Evolutionary conservation across 1,284 basidiomycete genomes (phyloP), one percentile per base, ranked within the genome.

Genomic region (Rhodofomes roseus): DNA sequence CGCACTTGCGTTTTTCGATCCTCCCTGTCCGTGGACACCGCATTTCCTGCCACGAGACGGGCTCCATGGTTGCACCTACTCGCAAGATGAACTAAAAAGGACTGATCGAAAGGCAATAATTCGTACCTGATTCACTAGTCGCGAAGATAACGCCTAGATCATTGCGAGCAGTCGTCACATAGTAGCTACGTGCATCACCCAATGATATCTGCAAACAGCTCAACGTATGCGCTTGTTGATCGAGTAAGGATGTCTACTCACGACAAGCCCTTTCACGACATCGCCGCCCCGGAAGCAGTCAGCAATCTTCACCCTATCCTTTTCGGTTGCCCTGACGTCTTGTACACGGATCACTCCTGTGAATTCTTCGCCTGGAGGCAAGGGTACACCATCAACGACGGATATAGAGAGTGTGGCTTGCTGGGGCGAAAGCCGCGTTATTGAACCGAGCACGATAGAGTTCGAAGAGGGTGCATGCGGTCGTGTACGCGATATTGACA

Each of bases 231-330:
- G 5, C 31, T 11, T 11, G 27, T 37, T 43, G 27, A 9, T 25
- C 11, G 41, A 31, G 16, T 12, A n/a, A n/a, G n/a, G n/a, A 11
- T 18, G 22, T 8, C 22, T 16, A 83, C 92, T 74, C 72, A 97
- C 95, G 67, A 98, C 95, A 43, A 90, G 77, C 5, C 95, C 96
- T 65, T 92, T 87, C 29, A 99, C 92, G 56, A 98, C 92, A 75
- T 99, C 96, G 4, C 97, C 96, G 0, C 96, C 92, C 43, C 97
- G 84, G 76, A 98, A 99, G 71, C 95, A 98, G 66, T 97, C 93
- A 36, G 87, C 87, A 65, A 98, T 92, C 74, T 93, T 96, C 61
- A 98, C 84, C 72, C 90, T 92, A 77, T 96, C 94, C 68, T 93
- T 93, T 71, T 97, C 95, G 1, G 94, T 96, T 29, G 89, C 87